These are phyloP conservation scores for Nymphaea thermarum DNA, from an alignment of 164 flowering plant species.

Conservation along the genomic window DNA sequence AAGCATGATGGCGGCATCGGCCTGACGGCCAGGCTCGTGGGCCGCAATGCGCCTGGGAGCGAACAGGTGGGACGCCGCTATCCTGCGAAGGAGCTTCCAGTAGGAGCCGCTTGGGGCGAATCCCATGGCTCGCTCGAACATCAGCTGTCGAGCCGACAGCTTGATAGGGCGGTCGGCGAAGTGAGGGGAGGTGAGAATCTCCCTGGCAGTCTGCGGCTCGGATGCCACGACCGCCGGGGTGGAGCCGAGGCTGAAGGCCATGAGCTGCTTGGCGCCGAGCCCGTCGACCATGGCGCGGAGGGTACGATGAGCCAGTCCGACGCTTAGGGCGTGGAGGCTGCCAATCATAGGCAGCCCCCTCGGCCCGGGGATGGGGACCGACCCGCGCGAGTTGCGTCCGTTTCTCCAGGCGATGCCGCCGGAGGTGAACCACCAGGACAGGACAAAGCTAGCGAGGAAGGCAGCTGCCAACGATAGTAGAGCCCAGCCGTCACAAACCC, in stretches of 20 bases:
- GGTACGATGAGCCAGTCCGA: conserved; percentile 47
- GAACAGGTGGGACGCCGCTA: conserved; percentile 57
- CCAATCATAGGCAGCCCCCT: conserved; percentile 62
- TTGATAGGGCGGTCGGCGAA: conserved; percentile 74
- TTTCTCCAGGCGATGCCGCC: conserved; percentile 66
- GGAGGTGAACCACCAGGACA: conserved; percentile 36
- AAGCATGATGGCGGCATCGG: conserved; percentile 34
- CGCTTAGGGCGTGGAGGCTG: conserved; percentile 27
- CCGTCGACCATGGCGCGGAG: conserved; percentile 33
- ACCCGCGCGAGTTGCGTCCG: conserved; percentile 30
- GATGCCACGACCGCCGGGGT: conserved; percentile 50
- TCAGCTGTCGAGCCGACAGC: conserved; percentile 48
- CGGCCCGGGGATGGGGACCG: conserved; percentile 42
- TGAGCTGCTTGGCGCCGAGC: conserved; percentile 24
- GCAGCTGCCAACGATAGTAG: conserved; percentile 15
- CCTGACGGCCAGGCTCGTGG: conserved; percentile 23
- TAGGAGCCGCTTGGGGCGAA: conserved; percentile 64
- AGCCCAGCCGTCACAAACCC: conserved; percentile 12
- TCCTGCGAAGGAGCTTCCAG: conserved; percentile 58
- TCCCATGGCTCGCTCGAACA: conserved; percentile 75
- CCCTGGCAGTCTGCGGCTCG: conserved; percentile 41
- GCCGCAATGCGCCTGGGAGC: conserved; percentile 38
- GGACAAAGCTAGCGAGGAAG: conserved; percentile 11
- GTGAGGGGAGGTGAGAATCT: conserved; percentile 41
- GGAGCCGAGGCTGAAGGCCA: conserved; percentile 68